Evolutionary conservation across 257 asterid species (phyloP).

Genomic region (Solanum stenotomum): DNA sequence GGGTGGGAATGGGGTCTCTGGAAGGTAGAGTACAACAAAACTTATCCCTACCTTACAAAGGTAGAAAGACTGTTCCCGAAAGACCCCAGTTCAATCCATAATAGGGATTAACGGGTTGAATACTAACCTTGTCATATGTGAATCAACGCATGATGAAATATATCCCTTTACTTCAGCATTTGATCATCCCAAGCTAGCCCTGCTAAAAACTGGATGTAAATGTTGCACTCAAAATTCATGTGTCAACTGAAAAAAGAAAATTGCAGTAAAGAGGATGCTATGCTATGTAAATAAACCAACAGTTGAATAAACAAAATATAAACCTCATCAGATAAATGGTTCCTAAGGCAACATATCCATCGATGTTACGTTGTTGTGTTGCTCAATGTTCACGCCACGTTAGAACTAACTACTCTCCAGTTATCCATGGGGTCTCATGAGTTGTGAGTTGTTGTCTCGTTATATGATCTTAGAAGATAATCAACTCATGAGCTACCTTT

Average conservation of each 20-base stretch:
- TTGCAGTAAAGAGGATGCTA: neutral
- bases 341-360: neutral
- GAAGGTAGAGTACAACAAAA: neutral
- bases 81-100: neutral
- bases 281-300: neutral
- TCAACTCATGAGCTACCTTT: neutral
- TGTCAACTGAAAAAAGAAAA: neutral
- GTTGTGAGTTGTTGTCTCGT: neutral
- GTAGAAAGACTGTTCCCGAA: neutral
- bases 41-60: neutral
- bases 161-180: neutral
- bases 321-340: neutral
- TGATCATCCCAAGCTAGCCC: neutral
- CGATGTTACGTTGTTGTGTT: too few relatives aligned
- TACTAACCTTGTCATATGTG: neutral
- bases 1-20: neutral
- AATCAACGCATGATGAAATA: neutral
- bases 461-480: neutral
- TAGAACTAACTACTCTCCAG: neutral
- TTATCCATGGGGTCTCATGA: too few relatives aligned
- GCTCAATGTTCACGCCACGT: neutral
- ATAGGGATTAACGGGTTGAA: neutral
- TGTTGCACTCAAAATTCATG: neutral
- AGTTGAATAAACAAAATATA: neutral
- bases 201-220: neutral